These are phyloP conservation scores for Aspergillus tubingensis DNA, from an alignment of 2,329 filamentous ascomycete genomes.

Conservation along the genomic window DNA sequence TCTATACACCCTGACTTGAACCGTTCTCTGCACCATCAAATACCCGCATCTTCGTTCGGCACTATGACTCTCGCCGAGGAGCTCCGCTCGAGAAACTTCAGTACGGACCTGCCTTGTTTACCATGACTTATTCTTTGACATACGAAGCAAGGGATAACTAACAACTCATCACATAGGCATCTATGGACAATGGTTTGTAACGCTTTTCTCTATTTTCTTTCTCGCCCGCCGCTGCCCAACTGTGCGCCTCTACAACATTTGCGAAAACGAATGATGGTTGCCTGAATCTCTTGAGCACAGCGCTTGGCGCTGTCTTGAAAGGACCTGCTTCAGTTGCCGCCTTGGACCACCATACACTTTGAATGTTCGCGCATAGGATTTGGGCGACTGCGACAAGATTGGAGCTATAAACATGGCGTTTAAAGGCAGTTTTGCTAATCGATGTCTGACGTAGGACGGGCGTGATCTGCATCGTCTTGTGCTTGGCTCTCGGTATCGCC, in stretches of 20 bases:
- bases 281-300: conserved; percentile 19
- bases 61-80: conserved; percentile 63
- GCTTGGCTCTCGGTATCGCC: conserved; percentile 67
- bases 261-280: conserved; percentile 21
- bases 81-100: conserved; percentile 67
- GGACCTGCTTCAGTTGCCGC: background rate
- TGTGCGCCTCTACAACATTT: conserved; percentile 6
- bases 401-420: background rate
- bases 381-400: background rate
- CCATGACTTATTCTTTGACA: conserved; percentile 20
- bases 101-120: conserved; percentile 47
- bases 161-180: conserved; percentile 54
- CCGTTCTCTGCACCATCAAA: too few species aligned
- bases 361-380: background rate
- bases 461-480: conserved; percentile 64
- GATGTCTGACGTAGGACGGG: conserved; percentile 40
- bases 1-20: background rate
- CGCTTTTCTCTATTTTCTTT: conserved; percentile 5
- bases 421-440: conserved; percentile 17
- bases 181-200: conserved; percentile 67
- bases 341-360: background rate
- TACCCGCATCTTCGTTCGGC: conserved; percentile 6
- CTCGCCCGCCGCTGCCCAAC: background rate
- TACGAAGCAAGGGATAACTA: conserved; percentile 21
- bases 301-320: conserved; percentile 22